Evolutionary conservation across 306 rosid species (phyloP), one percentile per base, ranked within the genome.

Genomic region (Trifolium dubium): DNA sequence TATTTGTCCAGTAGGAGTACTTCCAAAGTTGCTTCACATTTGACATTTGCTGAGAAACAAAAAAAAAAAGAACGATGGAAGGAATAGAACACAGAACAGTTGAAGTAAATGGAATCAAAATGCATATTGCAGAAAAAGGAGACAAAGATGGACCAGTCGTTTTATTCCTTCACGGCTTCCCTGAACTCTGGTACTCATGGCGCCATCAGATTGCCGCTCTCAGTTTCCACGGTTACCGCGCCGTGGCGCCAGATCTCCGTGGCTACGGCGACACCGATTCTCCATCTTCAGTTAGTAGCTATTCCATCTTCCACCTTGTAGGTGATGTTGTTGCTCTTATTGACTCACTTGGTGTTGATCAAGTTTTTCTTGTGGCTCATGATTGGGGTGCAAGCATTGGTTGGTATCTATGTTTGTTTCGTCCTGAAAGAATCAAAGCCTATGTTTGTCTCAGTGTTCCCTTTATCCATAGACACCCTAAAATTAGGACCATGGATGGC

Each of bases 151-250:
- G 80, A 5, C 85, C 85, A 0, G 72, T 84, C 2, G 87, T 84
- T 3, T 2, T 84, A 34, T 80, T 84, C 75, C 87, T 84, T 2
- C 87, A 84, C 10, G 87, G 85, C 51, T 84, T 80, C 81, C 87
- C 85, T 0, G 85, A 84, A 9, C 78, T 84, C 3, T 84, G 87
- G 87, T 84, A 80, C 80, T 68, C 85, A 0, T 84, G 83, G 85
- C 80, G 85, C 14, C 83, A 80, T 69, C 87, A 84, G 75, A 84
- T 84, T 41, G 11, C 58, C 0, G 55, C 80, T 17, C 80, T 84
- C 5, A 34, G 78, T 29, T 40, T 75, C 30, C 77, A 32, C 10
- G 87, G 87, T 2, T 84, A 77, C 65, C 85, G 63, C 0, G 77
- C 83, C 0, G 78, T 84, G 1, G 85, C 87, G 0, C 85, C 87